Conservation (phyloP, 441 rosid genomes). For the Eugenia klotzschiana region DNA sequence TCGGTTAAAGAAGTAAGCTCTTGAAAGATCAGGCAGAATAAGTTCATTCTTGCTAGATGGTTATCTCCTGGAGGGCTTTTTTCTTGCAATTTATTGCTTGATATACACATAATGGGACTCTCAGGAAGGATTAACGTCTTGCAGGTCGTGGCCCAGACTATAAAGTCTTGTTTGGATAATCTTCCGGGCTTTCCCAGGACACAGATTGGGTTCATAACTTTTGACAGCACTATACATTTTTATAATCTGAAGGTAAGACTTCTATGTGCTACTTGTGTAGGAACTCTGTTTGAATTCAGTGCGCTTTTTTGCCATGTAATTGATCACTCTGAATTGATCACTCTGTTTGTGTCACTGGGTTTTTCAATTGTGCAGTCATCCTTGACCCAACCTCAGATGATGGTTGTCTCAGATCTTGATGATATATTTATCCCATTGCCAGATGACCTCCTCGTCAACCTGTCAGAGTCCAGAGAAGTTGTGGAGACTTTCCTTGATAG, state of each 20-base stretch:
- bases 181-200: conserved; percentile 95
- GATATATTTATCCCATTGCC: conserved; percentile 89
- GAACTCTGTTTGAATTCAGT: neutral
- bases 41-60: neutral
- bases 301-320: conserved; percentile 4
- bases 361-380: conserved; percentile 62
- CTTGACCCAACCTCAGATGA: conserved; percentile 95
- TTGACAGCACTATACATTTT: conserved; percentile 93
- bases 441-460: conserved; percentile 96
- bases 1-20: neutral
- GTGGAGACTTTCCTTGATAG: conserved; percentile 88
- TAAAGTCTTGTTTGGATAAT: conserved; percentile 84
- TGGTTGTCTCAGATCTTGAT: conserved; percentile 96
- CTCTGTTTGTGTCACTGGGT: conserved; percentile 5
- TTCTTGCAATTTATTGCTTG: neutral
- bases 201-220: conserved; percentile 96
- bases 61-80: neutral
- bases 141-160: conserved; percentile 90
- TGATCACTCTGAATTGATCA: neutral
- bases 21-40: neutral
- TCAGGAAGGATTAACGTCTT: neutral
- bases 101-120: neutral
- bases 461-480: conserved; percentile 89
- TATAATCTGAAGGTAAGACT: conserved; percentile 87
- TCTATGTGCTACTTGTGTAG: neutral